A percentile compares a stretch with the other conserved stretches of the same genome.
phyloP scores from a whole-genome alignment of 768 basidiomycete genomes.

The Phaeolepiota aurea region DNA sequence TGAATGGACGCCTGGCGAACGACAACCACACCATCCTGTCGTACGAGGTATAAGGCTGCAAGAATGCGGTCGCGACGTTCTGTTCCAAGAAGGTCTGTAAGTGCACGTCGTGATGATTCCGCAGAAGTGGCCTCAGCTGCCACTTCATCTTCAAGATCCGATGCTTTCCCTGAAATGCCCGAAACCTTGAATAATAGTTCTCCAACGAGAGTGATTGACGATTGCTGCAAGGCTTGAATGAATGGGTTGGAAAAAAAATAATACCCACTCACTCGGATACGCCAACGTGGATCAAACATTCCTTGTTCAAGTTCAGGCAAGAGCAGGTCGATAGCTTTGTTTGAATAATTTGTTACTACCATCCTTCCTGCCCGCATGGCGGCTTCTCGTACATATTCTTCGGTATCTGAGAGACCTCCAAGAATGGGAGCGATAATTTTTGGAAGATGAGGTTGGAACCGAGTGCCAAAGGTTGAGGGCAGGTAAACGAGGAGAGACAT shows the following conservation, averaged over 20 bases:
- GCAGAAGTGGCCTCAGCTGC: constrained; percentile 54
- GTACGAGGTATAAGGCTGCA: constrained; percentile 83
- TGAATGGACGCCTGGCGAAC: constrained; percentile 89
- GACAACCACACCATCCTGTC: constrained; percentile 84
- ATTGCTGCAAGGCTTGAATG: constrained; percentile 48
- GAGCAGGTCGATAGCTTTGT: constrained; percentile 85
- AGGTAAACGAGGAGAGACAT: constrained; percentile 95
- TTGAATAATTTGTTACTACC: constrained; percentile 93
- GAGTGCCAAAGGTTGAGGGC: constrained; percentile 91
- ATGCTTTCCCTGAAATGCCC: constrained; percentile 86
- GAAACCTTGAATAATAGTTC: constrained; percentile 95
- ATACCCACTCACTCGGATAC: constrained; percentile 67
- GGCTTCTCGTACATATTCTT: constrained; percentile 94
- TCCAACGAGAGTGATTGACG: constrained; percentile 92
- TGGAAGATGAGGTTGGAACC: constrained; percentile 93
- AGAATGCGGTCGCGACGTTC: constrained; percentile 89
- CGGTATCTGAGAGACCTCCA: constrained; percentile 82
- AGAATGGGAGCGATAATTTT: constrained; percentile 93
- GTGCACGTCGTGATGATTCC: constrained; percentile 78
- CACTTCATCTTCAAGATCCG: constrained; percentile 63
- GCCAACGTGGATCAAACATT: constrained; percentile 93
- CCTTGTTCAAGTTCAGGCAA: constrained; percentile 90
- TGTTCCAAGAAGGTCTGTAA: constrained; percentile 80
- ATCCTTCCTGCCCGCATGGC: constrained; percentile 99
- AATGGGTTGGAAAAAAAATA: not conserved